Evolutionary conservation across 768 basidiomycete species (phyloP).

Genomic region (Boletus coccyginus): DNA sequence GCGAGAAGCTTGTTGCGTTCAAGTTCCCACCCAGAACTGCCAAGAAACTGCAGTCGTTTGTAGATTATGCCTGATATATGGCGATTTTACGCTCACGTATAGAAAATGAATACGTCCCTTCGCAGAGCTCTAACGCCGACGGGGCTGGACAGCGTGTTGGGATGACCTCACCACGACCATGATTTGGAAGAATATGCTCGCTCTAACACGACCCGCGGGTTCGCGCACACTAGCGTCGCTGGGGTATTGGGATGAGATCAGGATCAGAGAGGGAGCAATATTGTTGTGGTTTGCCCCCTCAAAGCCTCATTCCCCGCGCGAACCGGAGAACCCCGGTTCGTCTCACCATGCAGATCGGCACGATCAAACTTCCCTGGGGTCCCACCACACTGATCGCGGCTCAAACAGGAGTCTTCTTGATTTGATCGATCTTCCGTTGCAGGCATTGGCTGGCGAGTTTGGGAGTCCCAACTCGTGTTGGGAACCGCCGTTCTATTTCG

Average conservation of each 20-base stretch:
- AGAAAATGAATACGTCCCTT: neutral
- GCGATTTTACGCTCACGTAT: neutral
- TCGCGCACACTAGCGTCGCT: no score
- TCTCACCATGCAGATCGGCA: neutral
- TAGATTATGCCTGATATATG: slow-evolving; percentile 51
- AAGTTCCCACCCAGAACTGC: slow-evolving; percentile 72
- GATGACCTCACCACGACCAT: neutral
- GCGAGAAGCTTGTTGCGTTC: slow-evolving; percentile 70
- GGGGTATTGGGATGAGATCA: neutral
- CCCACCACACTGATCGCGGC: neutral
- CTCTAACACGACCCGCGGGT: neutral
- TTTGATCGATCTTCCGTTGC: neutral
- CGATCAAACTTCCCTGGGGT: neutral
- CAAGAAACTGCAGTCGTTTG: slow-evolving; percentile 64
- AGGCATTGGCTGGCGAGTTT: no score
- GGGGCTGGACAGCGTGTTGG: no score
- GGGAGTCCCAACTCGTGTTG: no score
- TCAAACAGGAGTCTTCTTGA: neutral
- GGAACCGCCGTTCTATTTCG: no score
- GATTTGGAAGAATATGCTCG: neutral
- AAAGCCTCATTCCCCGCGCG: neutral
- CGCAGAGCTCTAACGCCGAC: neutral
- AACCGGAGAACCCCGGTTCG: neutral
- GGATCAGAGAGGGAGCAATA: neutral
- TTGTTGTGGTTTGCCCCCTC: neutral